Evolutionary conservation across 768 basidiomycete genomes (phyloP), one percentile per base, ranked within the genome.

Genomic region (Galerina marginata): DNA sequence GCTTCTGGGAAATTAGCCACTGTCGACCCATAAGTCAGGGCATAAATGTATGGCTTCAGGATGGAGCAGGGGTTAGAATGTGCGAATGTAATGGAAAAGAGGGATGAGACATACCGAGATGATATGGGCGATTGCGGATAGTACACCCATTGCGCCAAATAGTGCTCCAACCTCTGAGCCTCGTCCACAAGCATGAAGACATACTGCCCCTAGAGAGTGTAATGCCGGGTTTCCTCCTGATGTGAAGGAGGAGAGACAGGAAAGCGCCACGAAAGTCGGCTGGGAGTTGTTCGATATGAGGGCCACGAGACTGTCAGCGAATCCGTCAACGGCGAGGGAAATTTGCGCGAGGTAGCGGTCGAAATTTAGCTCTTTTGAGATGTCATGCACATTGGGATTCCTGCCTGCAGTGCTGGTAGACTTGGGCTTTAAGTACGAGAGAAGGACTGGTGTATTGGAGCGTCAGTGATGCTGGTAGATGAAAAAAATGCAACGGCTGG

Each of bases 151-250:
- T 1, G 89, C 89, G 12, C 90, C 90, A 56, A 93, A 91, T 39
- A 93, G 68, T 20, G 84, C 80, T 0, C 91, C 91, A 6, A 79
- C 78, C 61, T 83, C 79, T 20, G 75, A 72, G 54, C 78, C 75
- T 54, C 68, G 71, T 39, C 82, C 79, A 71, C 76, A 77, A 4
- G 81, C 82, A 67, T 83, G 84, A n/a, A 90, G 79, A 65, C 85
- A 89, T 4, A 92, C 77, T 0, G 90, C 91, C 14, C 79, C 81
- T 9, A 93, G 78, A n/a, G 89, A 90, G 61, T 92, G 88, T 53
- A 85, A 71, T 0, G 88, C 82, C 7, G 92, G 91, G 56, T 84
- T 82, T 12, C 88, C 83, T 3, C 90, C 92, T 2, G 86, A 84
- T 11, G 89, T 88, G 44, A 90, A 82, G 16, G 85, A 84, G 6